These are phyloP conservation scores for Candida qinlingensis DNA, from an alignment of 805 yeast genomes.

Conservation along the genomic window DNA sequence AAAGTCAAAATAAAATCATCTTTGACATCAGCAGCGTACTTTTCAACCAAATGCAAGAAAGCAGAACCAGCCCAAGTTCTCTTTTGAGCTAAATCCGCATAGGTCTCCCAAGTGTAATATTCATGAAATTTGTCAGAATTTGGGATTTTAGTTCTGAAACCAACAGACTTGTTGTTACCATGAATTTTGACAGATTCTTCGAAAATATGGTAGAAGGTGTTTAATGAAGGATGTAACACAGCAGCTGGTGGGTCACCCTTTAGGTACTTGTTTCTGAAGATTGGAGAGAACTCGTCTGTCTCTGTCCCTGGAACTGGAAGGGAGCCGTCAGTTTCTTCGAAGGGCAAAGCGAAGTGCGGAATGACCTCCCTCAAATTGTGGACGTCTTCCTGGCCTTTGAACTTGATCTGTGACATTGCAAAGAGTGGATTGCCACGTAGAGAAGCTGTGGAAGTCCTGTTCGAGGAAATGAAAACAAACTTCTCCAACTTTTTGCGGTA, in stretches of 20 bases:
- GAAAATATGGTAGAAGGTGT: slow-evolving; percentile 42
- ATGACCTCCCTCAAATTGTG: slow-evolving; percentile 12
- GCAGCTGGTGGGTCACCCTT: slow-evolving; percentile 28
- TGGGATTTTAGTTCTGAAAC: slow-evolving; percentile 33
- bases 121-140: slow-evolving; percentile 33
- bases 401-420: slow-evolving; percentile 7
- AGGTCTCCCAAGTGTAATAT: slow-evolving; percentile 40
- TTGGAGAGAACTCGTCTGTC: slow-evolving; percentile 42
- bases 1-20: slow-evolving; percentile 47
- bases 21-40: slow-evolving; percentile 28
- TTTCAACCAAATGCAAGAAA: slow-evolving; percentile 37
- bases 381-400: slow-evolving; percentile 1
- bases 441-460: too few relatives aligned
- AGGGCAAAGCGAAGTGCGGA: slow-evolving; percentile 14
- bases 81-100: slow-evolving; percentile 35
- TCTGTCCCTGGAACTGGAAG: slow-evolving; percentile 20
- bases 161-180: slow-evolving; percentile 40
- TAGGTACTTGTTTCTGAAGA: slow-evolving; percentile 41
- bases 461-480: too few relatives aligned
- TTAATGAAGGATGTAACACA: slow-evolving; percentile 37
- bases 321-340: slow-evolving; percentile 17
- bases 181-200: slow-evolving; percentile 33
- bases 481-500: too few relatives aligned
- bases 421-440: too few relatives aligned
- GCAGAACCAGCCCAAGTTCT: slow-evolving; percentile 54